Evolutionary conservation across 2,329 filamentous ascomycete genomes (phyloP), one percentile per base, ranked within the genome.

Genomic region (Amauroascus verrucosus): DNA sequence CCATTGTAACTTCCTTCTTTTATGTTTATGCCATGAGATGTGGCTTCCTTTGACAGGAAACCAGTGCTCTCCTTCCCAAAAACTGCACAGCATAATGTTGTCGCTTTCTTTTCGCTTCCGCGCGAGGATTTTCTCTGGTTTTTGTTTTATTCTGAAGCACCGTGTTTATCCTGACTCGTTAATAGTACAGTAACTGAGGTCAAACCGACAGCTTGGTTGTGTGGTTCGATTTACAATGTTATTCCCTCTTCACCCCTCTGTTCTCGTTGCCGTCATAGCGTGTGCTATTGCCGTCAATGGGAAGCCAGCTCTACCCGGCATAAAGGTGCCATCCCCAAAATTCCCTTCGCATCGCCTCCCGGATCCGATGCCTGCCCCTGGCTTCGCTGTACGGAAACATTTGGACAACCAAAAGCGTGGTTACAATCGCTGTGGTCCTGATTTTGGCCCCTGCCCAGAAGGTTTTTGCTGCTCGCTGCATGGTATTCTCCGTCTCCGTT

Each of bases 391-490:
- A 20, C 49, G 48, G 1, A 51, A 46, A 9, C 20, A 38, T 14
- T 18, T 40, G 22, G 40, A 45, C 14, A n/a, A 40, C 16, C n/a
- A 49, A 18, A 46, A 56, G 48, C 54, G 40, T 24, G 47, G 22
- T 16, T 16, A n/a, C 20, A 22, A 59, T 43, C 63, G 63, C 48
- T 72, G 70, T 54, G 70, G 70, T 22, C 62, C 63, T 18, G 59
- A 61, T 20, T 59, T 61, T 46, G 68, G 68, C 5, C 62, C 60
- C 32, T 72, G 70, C 50, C 56, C 62, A 9, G 58, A 63, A 37
- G 63, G 62, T 14, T 64, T 65, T 35, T 72, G 70, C 58, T 72
- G 70, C 58, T 72, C 70, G 14, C 57, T 60, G 45, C 60, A 65
- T 54, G 70, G 70, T 70, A 62, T 48, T 57, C 61, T 18, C 6